Conservation (phyloP, 352 stramenopile species). For the Globisporangium sylvaticum region DNA sequence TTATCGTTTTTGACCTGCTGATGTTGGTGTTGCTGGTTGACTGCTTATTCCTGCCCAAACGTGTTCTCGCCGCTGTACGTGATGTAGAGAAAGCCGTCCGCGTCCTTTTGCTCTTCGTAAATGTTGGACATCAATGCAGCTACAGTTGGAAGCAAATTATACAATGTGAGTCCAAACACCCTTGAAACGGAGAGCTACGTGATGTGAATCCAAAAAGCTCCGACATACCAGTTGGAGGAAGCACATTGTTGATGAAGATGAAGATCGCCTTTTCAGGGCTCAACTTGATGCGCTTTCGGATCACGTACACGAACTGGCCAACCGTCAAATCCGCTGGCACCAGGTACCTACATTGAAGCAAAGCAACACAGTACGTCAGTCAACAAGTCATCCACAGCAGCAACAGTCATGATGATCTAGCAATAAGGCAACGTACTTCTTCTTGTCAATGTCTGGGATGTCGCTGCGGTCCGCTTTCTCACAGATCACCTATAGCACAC, state of each 20-base stretch:
- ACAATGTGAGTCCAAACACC: neutral
- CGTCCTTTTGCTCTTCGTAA: slow-evolving; percentile 99
- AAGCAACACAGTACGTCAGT: neutral
- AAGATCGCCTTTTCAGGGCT: slow-evolving; percentile 97
- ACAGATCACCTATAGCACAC: slow-evolving; percentile 72
- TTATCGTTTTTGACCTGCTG: slow-evolving; percentile 3
- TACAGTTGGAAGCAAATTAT: slow-evolving; percentile 18
- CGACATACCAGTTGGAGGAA: slow-evolving; percentile 90
- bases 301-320: slow-evolving; percentile 99
- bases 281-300: slow-evolving; percentile 99
- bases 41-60: slow-evolving; percentile 89
- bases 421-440: slow-evolving; percentile 82
- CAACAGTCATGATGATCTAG: neutral
- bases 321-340: slow-evolving; percentile 96
- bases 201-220: neutral
- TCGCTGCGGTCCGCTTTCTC: slow-evolving; percentile 96
- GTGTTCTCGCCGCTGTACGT: slow-evolving; percentile 99
- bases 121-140: slow-evolving; percentile 98
- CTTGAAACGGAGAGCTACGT: neutral
- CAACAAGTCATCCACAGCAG: neutral
- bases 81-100: slow-evolving; percentile 99
- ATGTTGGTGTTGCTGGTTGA: slow-evolving; percentile 10
- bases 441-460: slow-evolving; percentile 99
- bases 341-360: slow-evolving; percentile 66
- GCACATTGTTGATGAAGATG: slow-evolving; percentile 99